A percentile compares a stretch with the other conserved stretches of the same genome.
phyloP scores from a whole-genome alignment of 2,329 filamentous ascomycete species.

The Rhynchosporium secalis region DNA sequence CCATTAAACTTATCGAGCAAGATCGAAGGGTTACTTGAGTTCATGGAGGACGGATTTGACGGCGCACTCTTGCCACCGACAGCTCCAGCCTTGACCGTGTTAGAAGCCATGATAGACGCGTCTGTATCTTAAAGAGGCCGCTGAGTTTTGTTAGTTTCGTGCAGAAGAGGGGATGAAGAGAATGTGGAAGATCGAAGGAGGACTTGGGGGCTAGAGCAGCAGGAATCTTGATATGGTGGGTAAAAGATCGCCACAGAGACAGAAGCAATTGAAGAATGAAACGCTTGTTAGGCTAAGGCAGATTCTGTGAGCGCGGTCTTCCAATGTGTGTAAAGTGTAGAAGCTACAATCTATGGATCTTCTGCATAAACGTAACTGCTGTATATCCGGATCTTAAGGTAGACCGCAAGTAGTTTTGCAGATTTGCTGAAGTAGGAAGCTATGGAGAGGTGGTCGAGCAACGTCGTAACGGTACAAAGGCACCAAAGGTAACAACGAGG shows the following conservation, averaged over 20 bases:
- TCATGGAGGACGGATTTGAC: conserved; percentile 48
- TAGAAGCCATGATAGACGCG: conserved; percentile 5
- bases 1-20: conserved; percentile 75
- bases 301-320: neutral
- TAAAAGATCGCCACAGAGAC: neutral
- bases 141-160: neutral
- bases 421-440: neutral
- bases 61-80: conserved; percentile 47
- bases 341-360: neutral
- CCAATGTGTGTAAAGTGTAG: neutral
- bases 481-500: too few species aligned
- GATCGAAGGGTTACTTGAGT: conserved; percentile 61
- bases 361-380: neutral
- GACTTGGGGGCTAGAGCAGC: neutral
- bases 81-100: conserved; percentile 9
- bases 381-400: neutral
- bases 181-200: neutral
- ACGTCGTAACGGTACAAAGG: too few species aligned
- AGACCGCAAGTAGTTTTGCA: neutral
- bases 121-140: neutral
- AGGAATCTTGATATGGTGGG: neutral
- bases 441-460: neutral
- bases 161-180: neutral
- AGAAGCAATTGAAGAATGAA: neutral
- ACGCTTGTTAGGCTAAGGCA: neutral